phyloP scores from a whole-genome alignment of 768 basidiomycete genomes.

The Suillus placidus region DNA sequence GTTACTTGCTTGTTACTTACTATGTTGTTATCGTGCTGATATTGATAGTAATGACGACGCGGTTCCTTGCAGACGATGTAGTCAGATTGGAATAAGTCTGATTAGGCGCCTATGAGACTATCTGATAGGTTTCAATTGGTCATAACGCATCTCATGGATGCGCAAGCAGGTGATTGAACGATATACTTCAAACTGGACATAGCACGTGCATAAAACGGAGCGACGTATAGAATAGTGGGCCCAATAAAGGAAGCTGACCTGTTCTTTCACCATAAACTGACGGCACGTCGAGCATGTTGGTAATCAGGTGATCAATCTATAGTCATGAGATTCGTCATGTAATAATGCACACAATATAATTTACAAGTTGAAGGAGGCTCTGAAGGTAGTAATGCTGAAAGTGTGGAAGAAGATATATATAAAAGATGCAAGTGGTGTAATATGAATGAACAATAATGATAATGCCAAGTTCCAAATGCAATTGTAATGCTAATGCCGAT shows the following conservation, averaged over 20 bases:
- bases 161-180: too few species aligned
- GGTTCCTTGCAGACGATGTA: neutral
- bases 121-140: too few species aligned
- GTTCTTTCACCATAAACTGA: too few species aligned
- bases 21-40: neutral
- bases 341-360: neutral
- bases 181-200: too few species aligned
- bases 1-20: neutral
- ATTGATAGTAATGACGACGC: neutral
- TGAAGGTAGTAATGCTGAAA: neutral
- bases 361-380: neutral
- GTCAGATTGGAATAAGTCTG: neutral
- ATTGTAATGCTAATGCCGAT: neutral
- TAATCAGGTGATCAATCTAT: neutral
- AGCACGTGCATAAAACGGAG: too few species aligned
- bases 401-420: neutral
- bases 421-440: neutral
- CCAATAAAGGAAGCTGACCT: too few species aligned
- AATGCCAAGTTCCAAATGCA: neutral
- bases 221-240: too few species aligned
- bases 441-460: neutral
- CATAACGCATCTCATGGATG: too few species aligned
- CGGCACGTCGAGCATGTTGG: neutral
- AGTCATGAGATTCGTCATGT: neutral
- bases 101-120: neutral